Conservation (phyloP, 768 basidiomycete genomes). For the Obba rivulosa region DNA sequence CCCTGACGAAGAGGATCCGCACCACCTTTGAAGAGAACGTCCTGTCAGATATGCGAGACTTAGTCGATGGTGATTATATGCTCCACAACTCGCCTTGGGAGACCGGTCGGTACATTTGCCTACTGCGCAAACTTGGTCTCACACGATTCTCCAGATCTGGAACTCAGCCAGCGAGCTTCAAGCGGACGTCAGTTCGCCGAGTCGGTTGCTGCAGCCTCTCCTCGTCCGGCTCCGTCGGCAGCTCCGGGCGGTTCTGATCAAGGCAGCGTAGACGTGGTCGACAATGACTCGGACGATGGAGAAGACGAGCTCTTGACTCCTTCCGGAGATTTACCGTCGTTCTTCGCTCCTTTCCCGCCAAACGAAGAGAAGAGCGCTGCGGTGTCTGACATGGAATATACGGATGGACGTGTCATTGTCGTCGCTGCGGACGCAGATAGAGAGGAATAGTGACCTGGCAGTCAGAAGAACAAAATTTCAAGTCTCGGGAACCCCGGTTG, state of each 20-base stretch:
- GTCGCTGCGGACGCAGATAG: too few relatives aligned
- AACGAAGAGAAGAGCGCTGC: too few relatives aligned
- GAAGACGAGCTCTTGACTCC: constrained; percentile 8
- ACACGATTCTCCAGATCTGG: background rate
- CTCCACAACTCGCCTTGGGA: background rate
- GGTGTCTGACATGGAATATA: too few relatives aligned
- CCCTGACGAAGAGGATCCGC: constrained; percentile 9
- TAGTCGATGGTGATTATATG: background rate
- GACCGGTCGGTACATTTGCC: background rate
- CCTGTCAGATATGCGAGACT: background rate
- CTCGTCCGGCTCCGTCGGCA: background rate
- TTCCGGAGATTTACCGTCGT: constrained; percentile 1
- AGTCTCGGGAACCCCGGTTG: too few relatives aligned
- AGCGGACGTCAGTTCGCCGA: too few relatives aligned
- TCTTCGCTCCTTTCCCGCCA: background rate
- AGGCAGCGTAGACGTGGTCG: background rate
- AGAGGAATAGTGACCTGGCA: too few relatives aligned
- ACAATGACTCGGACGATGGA: constrained; percentile 7
- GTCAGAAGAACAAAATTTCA: too few relatives aligned
- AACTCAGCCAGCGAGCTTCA: background rate
- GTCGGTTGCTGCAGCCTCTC: background rate
- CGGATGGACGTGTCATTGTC: too few relatives aligned
- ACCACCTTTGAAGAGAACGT: background rate
- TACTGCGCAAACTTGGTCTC: background rate
- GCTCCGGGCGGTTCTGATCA: background rate